A percentile compares a stretch with the other conserved stretches of the same genome.
These are phyloP conservation scores for Trichoderma citrinoviride DNA, from an alignment of 2,329 filamentous ascomycete genomes.

Conservation along the genomic window DNA sequence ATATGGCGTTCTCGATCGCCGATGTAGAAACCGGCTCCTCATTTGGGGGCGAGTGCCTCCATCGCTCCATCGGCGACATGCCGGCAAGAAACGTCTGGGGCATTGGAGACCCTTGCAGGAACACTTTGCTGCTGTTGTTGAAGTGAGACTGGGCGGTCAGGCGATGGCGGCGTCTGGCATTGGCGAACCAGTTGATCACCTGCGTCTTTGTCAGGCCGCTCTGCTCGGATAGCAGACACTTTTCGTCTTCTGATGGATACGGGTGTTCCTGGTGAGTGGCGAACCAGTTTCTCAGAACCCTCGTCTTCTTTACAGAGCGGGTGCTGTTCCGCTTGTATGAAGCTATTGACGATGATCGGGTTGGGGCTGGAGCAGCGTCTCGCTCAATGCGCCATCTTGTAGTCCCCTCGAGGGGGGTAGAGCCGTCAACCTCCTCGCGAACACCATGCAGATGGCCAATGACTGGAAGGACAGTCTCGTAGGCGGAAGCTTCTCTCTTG, in stretches of 20 bases:
- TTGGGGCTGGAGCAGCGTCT: background rate
- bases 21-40: conserved; percentile 42
- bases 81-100: conserved; percentile 34
- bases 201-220: conserved; percentile 47
- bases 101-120: conserved; percentile 44
- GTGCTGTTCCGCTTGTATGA: conserved; percentile 37
- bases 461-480: conserved; percentile 47
- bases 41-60: conserved; percentile 43
- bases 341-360: conserved; percentile 21
- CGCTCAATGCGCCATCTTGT: background rate
- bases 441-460: conserved; percentile 50
- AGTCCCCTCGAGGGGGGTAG: background rate
- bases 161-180: conserved; percentile 48
- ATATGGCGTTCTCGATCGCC: conserved; percentile 37
- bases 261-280: conserved; percentile 44
- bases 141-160: conserved; percentile 33
- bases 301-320: conserved; percentile 45
- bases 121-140: conserved; percentile 29
- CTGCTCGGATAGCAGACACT: conserved; percentile 38
- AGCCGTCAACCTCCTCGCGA: conserved; percentile 37
- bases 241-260: conserved; percentile 49
- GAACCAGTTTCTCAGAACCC: conserved; percentile 47
- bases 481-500: conserved; percentile 45
- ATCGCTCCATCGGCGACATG: conserved; percentile 48
- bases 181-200: conserved; percentile 51